Evolutionary conservation across 139 green algal species (phyloP), one percentile per base, ranked within the genome.

Genomic region (Micractinium conductrix): DNA sequence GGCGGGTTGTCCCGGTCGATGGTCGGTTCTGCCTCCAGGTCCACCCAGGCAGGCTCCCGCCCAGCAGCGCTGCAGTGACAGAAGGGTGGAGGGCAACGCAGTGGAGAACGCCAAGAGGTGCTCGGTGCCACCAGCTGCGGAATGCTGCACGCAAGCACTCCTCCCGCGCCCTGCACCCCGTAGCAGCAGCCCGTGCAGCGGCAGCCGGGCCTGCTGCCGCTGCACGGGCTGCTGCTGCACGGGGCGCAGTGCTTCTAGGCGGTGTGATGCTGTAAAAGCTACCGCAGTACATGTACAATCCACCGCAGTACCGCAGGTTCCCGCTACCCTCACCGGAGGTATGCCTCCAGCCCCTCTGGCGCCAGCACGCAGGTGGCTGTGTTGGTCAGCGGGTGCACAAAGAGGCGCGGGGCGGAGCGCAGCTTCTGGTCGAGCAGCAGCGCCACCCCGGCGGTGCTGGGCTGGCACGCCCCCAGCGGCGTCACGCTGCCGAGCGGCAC

Each of bases 381-480:
- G 81, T 96, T 95, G 43, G 90, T 87, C n/a, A 94, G 75, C 0
- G 93, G 91, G 70, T 95, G 92, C 73, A 96, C 88, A 84, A 93
- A 93, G 53, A 95, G 69, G 35, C 42, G 63, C 10, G 42, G 44
- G 53, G 85, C 50, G 4, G 21, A 53, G 30, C 74, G 63, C 10
- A 96, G 75, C 63, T 86, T 87, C 0, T 76, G 21, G 81, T 96
- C 93, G 60, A 96, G 81, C 58, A 96, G 68, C 30, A 96, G 75
- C 74, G 91, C 88, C 55, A 95, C 89, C 35, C 88, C 73, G 6
- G 67, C 45, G 10, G 80, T 71, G 55, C 37, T 44, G 33, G 85
- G 81, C 79, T 94, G 91, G 22, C 85, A 86, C 0, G 94, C 67
- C 4, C 87, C 93, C 70, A 96, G 79, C 10, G 93, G 92, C 0